A percentile compares a stretch with the other conserved stretches of the same genome.
phyloP scores from a whole-genome alignment of 495 filamentous ascomycete genomes.

The Jackrogersella minutella region DNA sequence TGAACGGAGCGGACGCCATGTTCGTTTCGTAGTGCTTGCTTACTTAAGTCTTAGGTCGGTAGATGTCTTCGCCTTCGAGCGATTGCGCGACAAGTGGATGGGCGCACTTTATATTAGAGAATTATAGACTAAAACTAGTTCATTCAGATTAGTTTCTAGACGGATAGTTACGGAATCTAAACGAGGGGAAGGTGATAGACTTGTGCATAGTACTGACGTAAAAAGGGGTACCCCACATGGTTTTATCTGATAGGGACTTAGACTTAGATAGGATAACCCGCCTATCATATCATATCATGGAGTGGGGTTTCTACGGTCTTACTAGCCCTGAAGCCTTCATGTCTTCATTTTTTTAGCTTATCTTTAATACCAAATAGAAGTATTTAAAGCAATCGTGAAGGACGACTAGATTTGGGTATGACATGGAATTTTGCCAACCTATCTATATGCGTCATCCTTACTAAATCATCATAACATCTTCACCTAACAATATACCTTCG shows the following conservation, averaged over 20 bases:
- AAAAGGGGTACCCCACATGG: neutral
- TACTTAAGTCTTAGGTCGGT: no score
- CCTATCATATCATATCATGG: neutral
- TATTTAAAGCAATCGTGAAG: neutral
- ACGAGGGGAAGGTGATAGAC: conserved; percentile 1
- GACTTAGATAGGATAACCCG: neutral
- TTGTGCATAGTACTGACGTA: neutral
- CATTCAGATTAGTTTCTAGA: neutral
- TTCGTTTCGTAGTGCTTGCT: neutral
- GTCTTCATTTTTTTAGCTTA: neutral
- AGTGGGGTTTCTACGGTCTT: neutral
- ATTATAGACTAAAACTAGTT: neutral
- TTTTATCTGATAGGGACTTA: conserved; percentile 7
- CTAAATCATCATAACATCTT: neutral
- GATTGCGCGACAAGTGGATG: neutral
- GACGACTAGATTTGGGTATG: neutral
- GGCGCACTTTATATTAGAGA: neutral
- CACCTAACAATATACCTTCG: no score
- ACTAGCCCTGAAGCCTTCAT: neutral
- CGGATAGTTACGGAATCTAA: neutral
- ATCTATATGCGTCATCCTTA: neutral
- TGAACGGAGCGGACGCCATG: conserved; percentile 8
- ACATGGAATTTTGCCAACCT: neutral
- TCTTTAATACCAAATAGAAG: conserved; percentile 4
- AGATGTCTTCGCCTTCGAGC: neutral